A percentile compares a stretch with the other conserved stretches of the same genome.
phyloP scores from a whole-genome alignment of 176 grass and related monocot species.

The Triticum aestivum region IWGSC_CS_RefSeq_v2.1 NC_057798.1:640482607-640483106 shows the following conservation, averaged over 20 bases:
- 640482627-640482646: neutral
- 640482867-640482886: constrained; percentile 91
- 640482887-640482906: constrained; percentile 95
- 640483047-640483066: constrained; percentile 91
- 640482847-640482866: constrained; percentile 93
- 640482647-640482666: neutral
- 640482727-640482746: constrained; percentile 82
- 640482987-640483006: constrained; percentile 92
- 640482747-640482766: constrained; percentile 55
- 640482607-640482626: neutral
- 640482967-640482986: neutral
- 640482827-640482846: constrained; percentile 86
- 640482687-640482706: constrained; percentile 94
- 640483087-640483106: constrained; percentile 79
- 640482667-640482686: neutral
- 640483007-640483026: constrained; percentile 90
- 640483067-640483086: constrained; percentile 55
- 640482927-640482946: constrained; percentile 1
- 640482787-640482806: constrained; percentile 91
- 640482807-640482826: constrained; percentile 80
- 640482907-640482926: constrained; percentile 51
- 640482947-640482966: neutral
- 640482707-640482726: constrained; percentile 88
- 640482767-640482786: constrained; percentile 58
- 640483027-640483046: constrained; percentile 90